These are phyloP conservation scores for Poa annua DNA, from an alignment of 176 grass and related monocot species.

Conservation along the genomic window DNA sequence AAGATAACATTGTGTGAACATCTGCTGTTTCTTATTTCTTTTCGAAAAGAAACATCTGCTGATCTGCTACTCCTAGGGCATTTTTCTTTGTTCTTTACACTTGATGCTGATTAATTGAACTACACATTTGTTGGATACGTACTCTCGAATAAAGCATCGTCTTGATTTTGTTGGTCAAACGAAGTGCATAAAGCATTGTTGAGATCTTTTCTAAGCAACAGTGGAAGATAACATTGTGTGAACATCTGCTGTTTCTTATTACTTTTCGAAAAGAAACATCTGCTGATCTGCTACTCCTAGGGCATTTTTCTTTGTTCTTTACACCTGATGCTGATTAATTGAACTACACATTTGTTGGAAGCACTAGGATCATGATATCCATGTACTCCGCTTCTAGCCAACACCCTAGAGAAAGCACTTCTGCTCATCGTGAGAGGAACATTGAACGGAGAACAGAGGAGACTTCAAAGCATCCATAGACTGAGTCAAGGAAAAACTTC, in stretches of 20 bases:
- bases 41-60: too few species aligned
- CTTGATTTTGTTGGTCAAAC: constrained; percentile 20
- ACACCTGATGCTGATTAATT: neutral
- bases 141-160: neutral
- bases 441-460: too few species aligned
- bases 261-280: neutral
- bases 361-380: neutral
- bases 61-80: too few species aligned
- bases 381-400: neutral
- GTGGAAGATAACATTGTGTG: neutral
- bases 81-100: too few species aligned
- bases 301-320: neutral
- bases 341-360: neutral
- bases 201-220: neutral
- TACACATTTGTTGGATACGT: too few species aligned
- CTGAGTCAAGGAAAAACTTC: neutral
- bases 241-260: neutral
- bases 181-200: neutral
- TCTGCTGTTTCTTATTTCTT: too few species aligned
- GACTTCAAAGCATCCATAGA: neutral
- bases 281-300: neutral
- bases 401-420: neutral
- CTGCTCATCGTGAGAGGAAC: neutral
- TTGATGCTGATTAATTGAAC: too few species aligned
- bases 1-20: too few species aligned